Conservation (phyloP, 2,329 filamentous ascomycete genomes). For the Cercospora janseana region DNA sequence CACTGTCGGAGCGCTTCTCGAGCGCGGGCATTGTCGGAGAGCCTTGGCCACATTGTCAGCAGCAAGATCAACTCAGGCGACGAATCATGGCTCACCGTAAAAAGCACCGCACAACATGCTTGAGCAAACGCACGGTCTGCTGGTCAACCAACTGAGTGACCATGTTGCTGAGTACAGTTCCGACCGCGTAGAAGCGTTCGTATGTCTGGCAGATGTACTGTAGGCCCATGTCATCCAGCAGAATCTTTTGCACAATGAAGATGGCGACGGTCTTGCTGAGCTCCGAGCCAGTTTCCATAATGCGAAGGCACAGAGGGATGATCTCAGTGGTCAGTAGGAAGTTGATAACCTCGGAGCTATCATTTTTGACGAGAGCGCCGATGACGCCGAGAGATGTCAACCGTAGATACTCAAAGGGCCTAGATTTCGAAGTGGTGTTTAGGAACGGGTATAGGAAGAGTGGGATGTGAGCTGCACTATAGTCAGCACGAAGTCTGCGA, state of each 20-base stretch:
- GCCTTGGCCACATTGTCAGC: conserved; percentile 50
- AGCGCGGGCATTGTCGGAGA: conserved; percentile 94
- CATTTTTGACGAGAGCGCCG: conserved; percentile 95
- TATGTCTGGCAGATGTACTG: conserved; percentile 99
- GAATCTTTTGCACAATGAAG: conserved; percentile 98
- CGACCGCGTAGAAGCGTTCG: conserved; percentile 96
- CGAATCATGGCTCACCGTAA: conserved; percentile 63
- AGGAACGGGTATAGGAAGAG: conserved; percentile 97
- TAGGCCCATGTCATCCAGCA: conserved; percentile 92
- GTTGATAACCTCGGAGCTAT: conserved; percentile 97
- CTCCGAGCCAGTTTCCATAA: conserved; percentile 99
- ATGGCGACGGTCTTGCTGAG: conserved; percentile 98
- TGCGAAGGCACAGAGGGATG: conserved; percentile 92
- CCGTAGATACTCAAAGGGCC: conserved; percentile 94
- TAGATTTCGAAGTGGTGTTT: conserved; percentile 96
- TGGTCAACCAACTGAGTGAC: conserved; percentile 96
- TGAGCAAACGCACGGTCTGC: conserved; percentile 90
- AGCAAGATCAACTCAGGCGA: not conserved
- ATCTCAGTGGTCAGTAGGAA: conserved; percentile 98
- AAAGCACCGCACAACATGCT: conserved; percentile 97
- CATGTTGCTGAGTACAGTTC: conserved; percentile 97
- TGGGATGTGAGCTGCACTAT: conserved; percentile 78
- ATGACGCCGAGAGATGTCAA: conserved; percentile 95
- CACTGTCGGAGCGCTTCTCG: conserved; percentile 94
- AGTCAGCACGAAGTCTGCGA: conserved; percentile 21